Base-by-base conservation (phyloP, 176 grass and related monocot species). In the Poa pratensis region DNA sequence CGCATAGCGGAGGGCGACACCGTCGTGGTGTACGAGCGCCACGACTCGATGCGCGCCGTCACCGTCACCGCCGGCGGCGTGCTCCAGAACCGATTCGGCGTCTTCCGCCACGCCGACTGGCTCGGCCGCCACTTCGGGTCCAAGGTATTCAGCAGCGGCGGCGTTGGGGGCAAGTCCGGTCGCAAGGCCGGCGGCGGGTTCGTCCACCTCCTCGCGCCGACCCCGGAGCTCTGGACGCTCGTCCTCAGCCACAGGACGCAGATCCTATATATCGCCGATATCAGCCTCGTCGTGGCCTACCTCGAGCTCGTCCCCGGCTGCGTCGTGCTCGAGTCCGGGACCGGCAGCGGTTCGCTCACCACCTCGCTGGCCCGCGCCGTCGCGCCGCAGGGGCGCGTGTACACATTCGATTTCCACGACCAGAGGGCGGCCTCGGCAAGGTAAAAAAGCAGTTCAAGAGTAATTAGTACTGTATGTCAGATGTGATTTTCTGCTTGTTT, bases 231-330 rank as follows among this genome's bases (percentile, higher is more conserved):
- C 39, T 98, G 91, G 96, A 95, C 96, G 9, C 89, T 98, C 0
- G 96, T 95, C 6, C 88, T 98, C 53, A 98, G 96, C 80, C 96
- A 98, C 82, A 78, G 93, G 4, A 98, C 96, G 0, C 96, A 98
- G 81, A 98, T 98, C 86, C 82, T 98, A 32, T 95, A 98, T 68
- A 64, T 98, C 16, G 86, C 93, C 5, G 96, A 98, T 73, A 98
- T 98, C 69, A 95, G 96, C 78, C 86, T 98, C 42, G 86, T 98
- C 20, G 83, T 98, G 14, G 86, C 93, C 48, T 95, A 92, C 87
- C 84, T 98, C 27, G 96, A 98, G 86, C 76, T 98, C 45, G 70
- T 95, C 3, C 89, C 96, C 0, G 96, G 96, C 0, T 94, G 93
- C 75, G 6, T 95, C 9, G 89, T 98, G 18, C 87, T 98, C 0